Base-by-base conservation (phyloP, 129 eudicot genomes). In the Kitagawia praeruptora region DNA sequence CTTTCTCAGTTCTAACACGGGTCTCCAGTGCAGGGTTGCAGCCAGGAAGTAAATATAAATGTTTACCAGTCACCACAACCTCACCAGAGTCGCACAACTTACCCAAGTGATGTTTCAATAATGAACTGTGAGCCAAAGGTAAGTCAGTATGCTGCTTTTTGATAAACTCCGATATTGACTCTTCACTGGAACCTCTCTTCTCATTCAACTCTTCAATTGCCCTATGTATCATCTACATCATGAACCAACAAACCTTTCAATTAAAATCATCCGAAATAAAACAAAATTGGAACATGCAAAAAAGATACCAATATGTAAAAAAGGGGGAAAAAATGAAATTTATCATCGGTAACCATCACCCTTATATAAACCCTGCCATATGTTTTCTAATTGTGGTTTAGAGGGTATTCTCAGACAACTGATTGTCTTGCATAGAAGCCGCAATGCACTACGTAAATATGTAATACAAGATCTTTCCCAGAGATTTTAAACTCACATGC, bases 21-120 rank as follows among this genome's bases (percentile, higher is more conserved):
- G 69, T n/a, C 34, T 61, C 16, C 69, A 11, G 4, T 6, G 69
- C 8, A 58, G 41, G 81, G 12, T 61, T 70, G 25, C 49, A 14
- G 4, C 53, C 70, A 37, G 48, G 77, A 79, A 79, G 53, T 48
- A 46, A 9, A 47, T 79, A 79, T 27, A 53, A 34, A 18, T 38
- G 27, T 34, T 63, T 61, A 78, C 44, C 31, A 27, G 74, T 78
- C n/a, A 78, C 19, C 5, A 44, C 47, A 61, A 78, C 44, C 74
- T 78, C 81, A 5, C 81, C 81, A 8, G 14, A 78, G 0, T 42
- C 81, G 41, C 81, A 78, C 37, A 78, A 28, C 49, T n/a, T 42
- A 73, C 53, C 77, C 77, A 73, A 44, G 28, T 73, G 77, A 44
- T 73, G 77, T 44, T 73, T 73, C 53, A 73, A 23, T 73, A 73